A percentile compares a stretch with the other conserved stretches of the same genome.
phyloP scores from a whole-genome alignment of 306 rosid species.

The Adenanthera pavonina region DNA sequence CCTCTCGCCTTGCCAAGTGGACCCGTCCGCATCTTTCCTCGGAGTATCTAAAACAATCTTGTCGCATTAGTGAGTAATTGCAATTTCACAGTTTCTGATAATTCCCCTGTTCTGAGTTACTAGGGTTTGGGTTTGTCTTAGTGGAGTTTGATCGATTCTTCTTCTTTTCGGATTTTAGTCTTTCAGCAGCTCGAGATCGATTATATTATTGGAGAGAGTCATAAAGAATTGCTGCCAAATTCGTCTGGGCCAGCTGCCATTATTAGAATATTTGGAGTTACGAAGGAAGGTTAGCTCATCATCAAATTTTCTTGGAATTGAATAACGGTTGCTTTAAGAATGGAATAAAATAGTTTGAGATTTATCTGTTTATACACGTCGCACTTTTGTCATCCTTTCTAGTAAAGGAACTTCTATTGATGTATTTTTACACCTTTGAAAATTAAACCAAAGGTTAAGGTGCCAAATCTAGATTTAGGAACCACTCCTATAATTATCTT shows the following conservation, averaged over 20 bases:
- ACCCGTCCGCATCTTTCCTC: conserved; percentile 72
- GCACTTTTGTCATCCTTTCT: not conserved
- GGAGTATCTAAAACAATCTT: conserved; percentile 60
- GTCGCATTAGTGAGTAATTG: conserved; percentile 60
- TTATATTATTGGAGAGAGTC: conserved; percentile 81
- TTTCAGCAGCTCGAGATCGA: conserved; percentile 97
- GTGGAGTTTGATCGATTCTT: conserved; percentile 28
- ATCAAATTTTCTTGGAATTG: not conserved
- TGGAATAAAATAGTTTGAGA: not conserved
- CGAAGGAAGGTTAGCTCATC: conserved; percentile 75
- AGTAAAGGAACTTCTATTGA: not conserved
- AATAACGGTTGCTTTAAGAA: not conserved
- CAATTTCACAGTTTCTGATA: not conserved
- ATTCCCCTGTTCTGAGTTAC: not conserved
- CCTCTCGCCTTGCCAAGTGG: conserved; percentile 78
- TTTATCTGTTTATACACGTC: conserved; percentile 1
- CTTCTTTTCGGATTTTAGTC: conserved; percentile 41
- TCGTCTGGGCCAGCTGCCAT: conserved; percentile 83
- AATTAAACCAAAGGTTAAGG: conserved; percentile 2
- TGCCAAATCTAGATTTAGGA: conserved; percentile 28
- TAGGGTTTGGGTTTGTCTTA: conserved; percentile 48
- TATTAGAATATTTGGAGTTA: conserved; percentile 90
- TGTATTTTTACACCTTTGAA: not conserved
- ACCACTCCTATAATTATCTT: not conserved
- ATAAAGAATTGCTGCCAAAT: conserved; percentile 66